Percentiles rank a stretch among this genome's conserved stretches.
phyloP scores from a whole-genome alignment of 1,139 yeast species.

The Saccharomycopsis crataegensis region DNA sequence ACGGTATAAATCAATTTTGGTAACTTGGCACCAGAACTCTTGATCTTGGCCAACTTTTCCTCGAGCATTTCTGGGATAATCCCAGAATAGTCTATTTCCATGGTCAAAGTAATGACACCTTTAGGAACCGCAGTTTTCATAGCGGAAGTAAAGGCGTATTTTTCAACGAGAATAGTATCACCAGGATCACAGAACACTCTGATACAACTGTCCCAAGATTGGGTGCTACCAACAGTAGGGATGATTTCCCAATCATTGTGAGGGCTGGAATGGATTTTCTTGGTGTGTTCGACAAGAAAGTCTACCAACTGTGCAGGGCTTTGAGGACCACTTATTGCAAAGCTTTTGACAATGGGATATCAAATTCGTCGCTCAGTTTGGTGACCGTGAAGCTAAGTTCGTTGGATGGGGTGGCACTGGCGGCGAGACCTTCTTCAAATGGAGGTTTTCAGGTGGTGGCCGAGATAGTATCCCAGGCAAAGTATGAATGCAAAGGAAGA shows the following conservation, averaged over 20 bases:
- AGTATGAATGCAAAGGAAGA: slow-evolving; percentile 64
- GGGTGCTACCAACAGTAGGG: slow-evolving; percentile 75
- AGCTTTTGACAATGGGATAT: slow-evolving; percentile 71
- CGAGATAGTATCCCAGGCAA: slow-evolving; percentile 59
- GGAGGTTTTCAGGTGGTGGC: slow-evolving; percentile 59
- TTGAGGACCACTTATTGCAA: slow-evolving; percentile 89
- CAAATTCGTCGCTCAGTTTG: slow-evolving; percentile 31
- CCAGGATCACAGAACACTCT: slow-evolving; percentile 76
- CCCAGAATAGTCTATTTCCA: slow-evolving; percentile 74
- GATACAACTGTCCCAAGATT: slow-evolving; percentile 78
- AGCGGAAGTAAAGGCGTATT: slow-evolving; percentile 76
- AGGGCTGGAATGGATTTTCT: slow-evolving; percentile 48
- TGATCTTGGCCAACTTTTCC: neutral
- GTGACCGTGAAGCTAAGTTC: slow-evolving; percentile 30
- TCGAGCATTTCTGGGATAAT: slow-evolving; percentile 69
- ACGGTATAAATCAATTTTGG: slow-evolving; percentile 81
- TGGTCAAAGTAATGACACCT: slow-evolving; percentile 63
- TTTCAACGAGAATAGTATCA: slow-evolving; percentile 76
- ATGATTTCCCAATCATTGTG: slow-evolving; percentile 64
- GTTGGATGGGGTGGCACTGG: slow-evolving; percentile 36
- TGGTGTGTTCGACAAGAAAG: slow-evolving; percentile 74
- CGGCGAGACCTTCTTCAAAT: slow-evolving; percentile 53
- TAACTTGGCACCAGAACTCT: slow-evolving; percentile 28
- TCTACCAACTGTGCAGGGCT: slow-evolving; percentile 66
- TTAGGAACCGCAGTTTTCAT: slow-evolving; percentile 73